Conservation (phyloP, 2,329 filamentous ascomycete genomes). For the Botrytis medusae region DNA sequence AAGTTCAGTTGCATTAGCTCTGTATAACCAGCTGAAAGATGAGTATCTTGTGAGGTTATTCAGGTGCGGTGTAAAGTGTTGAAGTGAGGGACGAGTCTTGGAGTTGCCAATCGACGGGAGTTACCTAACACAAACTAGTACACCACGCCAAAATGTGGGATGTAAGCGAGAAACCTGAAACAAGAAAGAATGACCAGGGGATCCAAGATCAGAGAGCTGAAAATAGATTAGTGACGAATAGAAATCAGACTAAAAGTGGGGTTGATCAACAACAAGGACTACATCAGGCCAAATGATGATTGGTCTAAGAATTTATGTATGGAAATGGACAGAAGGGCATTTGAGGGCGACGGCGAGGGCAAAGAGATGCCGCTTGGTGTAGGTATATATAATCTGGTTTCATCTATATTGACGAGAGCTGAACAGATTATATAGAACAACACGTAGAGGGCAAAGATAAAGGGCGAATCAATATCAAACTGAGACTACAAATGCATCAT, state of each 20-base stretch:
- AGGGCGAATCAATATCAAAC: background rate
- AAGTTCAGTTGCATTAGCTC: background rate
- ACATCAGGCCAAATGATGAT: background rate
- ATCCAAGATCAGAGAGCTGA: background rate
- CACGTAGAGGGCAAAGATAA: background rate
- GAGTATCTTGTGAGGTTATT: conserved; percentile 4
- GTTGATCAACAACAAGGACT: background rate
- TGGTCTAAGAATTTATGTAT: background rate
- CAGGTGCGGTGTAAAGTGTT: conserved; percentile 1
- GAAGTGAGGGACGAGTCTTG: background rate
- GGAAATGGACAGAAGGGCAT: background rate
- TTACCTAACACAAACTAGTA: conserved; percentile 8
- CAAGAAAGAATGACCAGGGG: background rate
- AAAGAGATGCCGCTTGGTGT: background rate
- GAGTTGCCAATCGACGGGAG: background rate
- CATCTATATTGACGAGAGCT: background rate
- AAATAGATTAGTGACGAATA: background rate
- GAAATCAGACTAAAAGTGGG: background rate
- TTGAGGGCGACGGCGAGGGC: background rate
- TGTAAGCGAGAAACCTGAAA: conserved; percentile 24
- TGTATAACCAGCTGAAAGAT: background rate
- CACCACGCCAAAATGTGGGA: conserved; percentile 19
- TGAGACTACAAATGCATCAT: background rate
- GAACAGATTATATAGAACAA: too few relatives aligned
- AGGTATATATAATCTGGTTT: background rate